Conservation (phyloP, 306 rosid genomes). For the Inga oerstediana region DNA sequence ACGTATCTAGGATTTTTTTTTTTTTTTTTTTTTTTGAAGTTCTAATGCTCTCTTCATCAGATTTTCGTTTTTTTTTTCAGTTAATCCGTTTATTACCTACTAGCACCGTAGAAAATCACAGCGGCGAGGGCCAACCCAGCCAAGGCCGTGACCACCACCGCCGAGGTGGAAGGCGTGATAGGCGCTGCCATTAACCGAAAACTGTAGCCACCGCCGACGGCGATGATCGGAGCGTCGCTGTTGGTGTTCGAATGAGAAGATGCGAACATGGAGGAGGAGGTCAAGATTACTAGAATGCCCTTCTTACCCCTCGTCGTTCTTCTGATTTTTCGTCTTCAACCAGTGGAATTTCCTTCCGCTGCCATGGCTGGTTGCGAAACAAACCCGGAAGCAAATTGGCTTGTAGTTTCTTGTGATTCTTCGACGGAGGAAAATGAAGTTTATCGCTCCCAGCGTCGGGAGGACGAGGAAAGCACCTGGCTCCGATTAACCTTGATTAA, state of each 20-base stretch:
- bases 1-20: slow-evolving; percentile 23
- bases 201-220: not conserved
- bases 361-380: not conserved
- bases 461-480: not conserved
- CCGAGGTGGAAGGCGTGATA: not conserved
- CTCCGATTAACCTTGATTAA: too few relatives aligned
- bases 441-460: slow-evolving; percentile 29
- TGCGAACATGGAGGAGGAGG: slow-evolving; percentile 10
- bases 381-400: slow-evolving; percentile 24
- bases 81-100: slow-evolving; percentile 64
- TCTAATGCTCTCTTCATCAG: slow-evolving; percentile 17
- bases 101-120: slow-evolving; percentile 68
- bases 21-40: not conserved
- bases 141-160: slow-evolving; percentile 9
- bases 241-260: slow-evolving; percentile 7
- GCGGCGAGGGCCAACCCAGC: slow-evolving; percentile 46
- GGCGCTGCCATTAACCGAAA: slow-evolving; percentile 12
- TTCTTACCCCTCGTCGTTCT: not conserved
- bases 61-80: not conserved
- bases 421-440: not conserved
- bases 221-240: slow-evolving; percentile 11
- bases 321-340: not conserved
- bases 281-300: slow-evolving; percentile 30
- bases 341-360: not conserved
- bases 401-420: slow-evolving; percentile 20